Evolutionary conservation across 2,329 filamentous ascomycete species (phyloP).

Genomic region (Hypomyces rosellus): DNA sequence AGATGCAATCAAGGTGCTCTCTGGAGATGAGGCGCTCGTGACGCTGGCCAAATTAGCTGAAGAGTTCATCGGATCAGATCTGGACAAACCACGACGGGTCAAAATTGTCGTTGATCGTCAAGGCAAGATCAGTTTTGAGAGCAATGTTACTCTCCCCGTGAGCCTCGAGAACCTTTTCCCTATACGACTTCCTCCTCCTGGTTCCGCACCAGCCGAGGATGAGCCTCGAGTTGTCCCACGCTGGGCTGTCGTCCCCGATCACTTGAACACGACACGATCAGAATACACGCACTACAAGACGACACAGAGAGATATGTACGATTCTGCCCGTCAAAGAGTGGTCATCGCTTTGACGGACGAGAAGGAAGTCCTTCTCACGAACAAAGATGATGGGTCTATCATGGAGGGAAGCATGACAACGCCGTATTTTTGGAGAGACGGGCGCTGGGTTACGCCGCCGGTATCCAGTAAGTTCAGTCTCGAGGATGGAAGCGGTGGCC

Average conservation of each 20-base stretch:
- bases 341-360: conserved; percentile 44
- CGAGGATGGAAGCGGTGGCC: conserved; percentile 59
- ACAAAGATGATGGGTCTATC: conserved; percentile 51
- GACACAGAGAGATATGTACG: conserved; percentile 65
- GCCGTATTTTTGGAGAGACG: conserved; percentile 69
- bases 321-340: conserved; percentile 57
- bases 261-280: conserved; percentile 34
- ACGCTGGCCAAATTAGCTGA: conserved; percentile 28
- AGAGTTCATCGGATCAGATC: conserved; percentile 28
- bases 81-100: conserved; percentile 40
- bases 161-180: conserved; percentile 53
- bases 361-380: conserved; percentile 72
- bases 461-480: conserved; percentile 37
- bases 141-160: conserved; percentile 29
- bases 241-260: conserved; percentile 42
- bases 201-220: conserved; percentile 13
- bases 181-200: conserved; percentile 42
- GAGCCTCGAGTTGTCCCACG: conserved; percentile 22
- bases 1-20: conserved; percentile 36
- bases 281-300: conserved; percentile 86
- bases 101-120: conserved; percentile 48
- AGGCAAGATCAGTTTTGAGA: conserved; percentile 41
- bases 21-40: conserved; percentile 40
- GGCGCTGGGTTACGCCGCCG: conserved; percentile 74
- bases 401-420: conserved; percentile 86